Conservation (phyloP, 352 stramenopile genomes). For the Phytophthora colocasiae region DNA sequence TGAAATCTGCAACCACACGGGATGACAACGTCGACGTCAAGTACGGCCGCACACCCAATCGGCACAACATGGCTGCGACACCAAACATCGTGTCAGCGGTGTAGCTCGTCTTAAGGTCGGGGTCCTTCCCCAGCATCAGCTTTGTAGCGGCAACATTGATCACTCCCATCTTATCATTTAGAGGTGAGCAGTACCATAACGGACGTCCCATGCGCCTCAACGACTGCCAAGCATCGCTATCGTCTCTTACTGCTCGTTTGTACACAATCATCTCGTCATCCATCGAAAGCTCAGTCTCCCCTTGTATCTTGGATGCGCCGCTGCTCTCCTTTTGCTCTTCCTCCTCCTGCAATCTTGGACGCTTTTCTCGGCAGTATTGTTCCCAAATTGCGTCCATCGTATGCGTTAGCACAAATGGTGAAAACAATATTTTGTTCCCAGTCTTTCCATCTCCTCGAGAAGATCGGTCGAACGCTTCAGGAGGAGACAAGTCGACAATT, state of each 20-base stretch:
- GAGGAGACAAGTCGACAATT: slow-evolving; percentile 8
- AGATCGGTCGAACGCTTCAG: background rate
- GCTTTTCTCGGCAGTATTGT: background rate
- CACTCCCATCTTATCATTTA: background rate
- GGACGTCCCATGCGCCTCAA: slow-evolving; percentile 16
- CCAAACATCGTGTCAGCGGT: slow-evolving; percentile 11
- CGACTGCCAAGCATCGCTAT: background rate
- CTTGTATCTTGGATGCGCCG: background rate
- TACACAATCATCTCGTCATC: slow-evolving; percentile 5
- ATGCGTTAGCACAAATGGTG: slow-evolving; percentile 18
- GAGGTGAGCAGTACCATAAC: background rate
- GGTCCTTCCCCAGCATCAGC: slow-evolving; percentile 1
- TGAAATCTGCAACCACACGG: slow-evolving; percentile 19
- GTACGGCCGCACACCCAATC: background rate
- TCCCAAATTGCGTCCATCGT: slow-evolving; percentile 20
- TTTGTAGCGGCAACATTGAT: slow-evolving; percentile 8
- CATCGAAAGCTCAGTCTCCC: background rate
- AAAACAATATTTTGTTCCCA: slow-evolving; percentile 1
- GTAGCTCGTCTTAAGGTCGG: background rate
- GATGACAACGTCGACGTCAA: slow-evolving; percentile 8
- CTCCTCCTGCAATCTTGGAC: background rate
- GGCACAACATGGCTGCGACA: slow-evolving; percentile 14
- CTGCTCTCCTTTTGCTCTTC: background rate
- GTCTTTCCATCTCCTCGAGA: background rate
- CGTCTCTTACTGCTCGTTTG: background rate